Conservation (phyloP, 1,284 basidiomycete species). For the Ganoderma lingzhi region DNA sequence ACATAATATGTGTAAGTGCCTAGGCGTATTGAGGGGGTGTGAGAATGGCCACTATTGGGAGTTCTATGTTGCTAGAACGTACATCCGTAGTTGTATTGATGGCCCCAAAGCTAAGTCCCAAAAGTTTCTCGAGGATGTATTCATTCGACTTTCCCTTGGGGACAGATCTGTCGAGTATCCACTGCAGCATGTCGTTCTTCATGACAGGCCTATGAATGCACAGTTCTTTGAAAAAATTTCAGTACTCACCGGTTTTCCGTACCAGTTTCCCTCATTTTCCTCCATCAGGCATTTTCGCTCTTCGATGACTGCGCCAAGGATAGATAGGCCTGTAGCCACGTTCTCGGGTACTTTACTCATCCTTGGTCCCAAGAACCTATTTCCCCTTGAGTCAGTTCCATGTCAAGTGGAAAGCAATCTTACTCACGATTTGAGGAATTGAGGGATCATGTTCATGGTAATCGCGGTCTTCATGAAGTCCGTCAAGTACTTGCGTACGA, state of each 20-base stretch:
- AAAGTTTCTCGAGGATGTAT: slow-evolving; percentile 43
- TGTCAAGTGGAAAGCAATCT: not conserved
- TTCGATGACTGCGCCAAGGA: too few relatives aligned
- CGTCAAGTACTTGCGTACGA: slow-evolving; percentile 48
- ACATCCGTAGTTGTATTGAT: slow-evolving; percentile 44
- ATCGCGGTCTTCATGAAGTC: slow-evolving; percentile 43
- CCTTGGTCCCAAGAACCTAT: not conserved
- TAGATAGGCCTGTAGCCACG: too few relatives aligned
- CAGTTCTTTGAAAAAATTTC: not conserved
- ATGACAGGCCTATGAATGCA: not conserved
- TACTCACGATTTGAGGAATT: slow-evolving; percentile 48
- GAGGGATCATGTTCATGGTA: slow-evolving; percentile 47
- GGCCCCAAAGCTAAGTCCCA: slow-evolving; percentile 48
- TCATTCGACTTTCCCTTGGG: slow-evolving; percentile 41
- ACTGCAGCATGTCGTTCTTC: slow-evolving; percentile 53
- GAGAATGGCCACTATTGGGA: not conserved
- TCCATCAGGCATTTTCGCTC: too few relatives aligned
- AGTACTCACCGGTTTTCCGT: slow-evolving; percentile 46
- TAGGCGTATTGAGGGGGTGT: too few relatives aligned
- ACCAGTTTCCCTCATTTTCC: slow-evolving; percentile 46
- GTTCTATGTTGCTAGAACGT: slow-evolving; percentile 29
- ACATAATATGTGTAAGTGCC: too few relatives aligned
- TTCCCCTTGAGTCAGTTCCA: not conserved
- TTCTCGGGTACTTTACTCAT: slow-evolving; percentile 40
- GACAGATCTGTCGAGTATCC: slow-evolving; percentile 50